These are phyloP conservation scores for Trichocladium antarcticum DNA, from an alignment of 495 filamentous ascomycete species.

Conservation along the genomic window DNA sequence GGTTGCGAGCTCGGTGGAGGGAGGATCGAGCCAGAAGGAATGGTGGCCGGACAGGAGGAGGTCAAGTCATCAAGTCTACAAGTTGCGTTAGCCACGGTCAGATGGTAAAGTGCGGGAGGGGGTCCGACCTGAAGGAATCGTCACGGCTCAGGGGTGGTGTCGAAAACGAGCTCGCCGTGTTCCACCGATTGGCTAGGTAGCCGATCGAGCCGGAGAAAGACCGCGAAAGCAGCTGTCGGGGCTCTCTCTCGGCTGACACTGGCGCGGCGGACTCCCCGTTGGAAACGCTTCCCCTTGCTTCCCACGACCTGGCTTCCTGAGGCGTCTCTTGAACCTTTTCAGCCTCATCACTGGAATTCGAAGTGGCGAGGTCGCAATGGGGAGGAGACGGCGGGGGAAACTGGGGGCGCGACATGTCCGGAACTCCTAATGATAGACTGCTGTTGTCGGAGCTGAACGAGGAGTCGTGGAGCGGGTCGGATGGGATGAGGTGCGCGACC, in stretches of 20 bases:
- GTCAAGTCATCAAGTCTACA: constrained; percentile 29
- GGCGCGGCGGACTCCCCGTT: constrained; percentile 9
- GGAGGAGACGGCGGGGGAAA: constrained; percentile 9
- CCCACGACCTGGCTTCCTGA: background rate
- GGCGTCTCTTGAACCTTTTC: constrained; percentile 1
- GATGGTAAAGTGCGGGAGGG: background rate
- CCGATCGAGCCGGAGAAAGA: constrained; percentile 27
- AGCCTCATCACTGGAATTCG: constrained; percentile 6
- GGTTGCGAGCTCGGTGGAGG: constrained; percentile 27
- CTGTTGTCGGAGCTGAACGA: constrained; percentile 22
- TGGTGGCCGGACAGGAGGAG: constrained; percentile 26
- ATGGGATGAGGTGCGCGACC: constrained; percentile 38
- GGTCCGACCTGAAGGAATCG: constrained; percentile 29
- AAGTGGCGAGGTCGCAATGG: constrained; percentile 9
- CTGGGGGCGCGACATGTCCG: constrained; percentile 7
- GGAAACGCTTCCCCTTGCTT: background rate
- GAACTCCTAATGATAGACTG: constrained; percentile 18
- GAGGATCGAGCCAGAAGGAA: constrained; percentile 16
- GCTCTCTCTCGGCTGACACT: constrained; percentile 1
- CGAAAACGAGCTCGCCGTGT: constrained; percentile 26
- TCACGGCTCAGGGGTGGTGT: constrained; percentile 27
- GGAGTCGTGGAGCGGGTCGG: constrained; percentile 34
- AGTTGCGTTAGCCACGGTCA: background rate
- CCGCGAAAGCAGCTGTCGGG: constrained; percentile 12
- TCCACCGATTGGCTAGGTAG: constrained; percentile 34